phyloP scores from a whole-genome alignment of 1,284 basidiomycete genomes.

The Sanghuangporus baumii region DNA sequence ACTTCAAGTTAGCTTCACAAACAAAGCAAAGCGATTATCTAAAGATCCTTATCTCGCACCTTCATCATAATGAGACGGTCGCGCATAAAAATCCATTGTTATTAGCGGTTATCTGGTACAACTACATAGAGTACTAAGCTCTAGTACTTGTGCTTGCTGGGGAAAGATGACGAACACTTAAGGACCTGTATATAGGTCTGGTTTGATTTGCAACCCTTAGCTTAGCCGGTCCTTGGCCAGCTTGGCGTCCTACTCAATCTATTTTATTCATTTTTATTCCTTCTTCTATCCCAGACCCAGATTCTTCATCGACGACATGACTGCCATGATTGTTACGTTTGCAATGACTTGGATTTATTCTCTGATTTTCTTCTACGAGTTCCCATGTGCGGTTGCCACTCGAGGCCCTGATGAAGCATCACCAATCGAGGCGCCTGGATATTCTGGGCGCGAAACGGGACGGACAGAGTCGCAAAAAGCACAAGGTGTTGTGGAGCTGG shows the following conservation, averaged over 20 bases:
- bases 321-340: slow-evolving; percentile 8
- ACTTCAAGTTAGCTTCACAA: no score
- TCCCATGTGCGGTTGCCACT: background rate
- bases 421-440: background rate
- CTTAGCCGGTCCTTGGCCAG: background rate
- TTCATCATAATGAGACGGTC: no score
- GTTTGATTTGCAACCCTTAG: background rate
- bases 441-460: no score
- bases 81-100: no score
- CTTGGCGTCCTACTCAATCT: background rate
- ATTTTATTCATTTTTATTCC: background rate
- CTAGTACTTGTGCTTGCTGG: no score
- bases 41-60: no score
- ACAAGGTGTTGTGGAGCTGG: background rate
- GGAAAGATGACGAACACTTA: no score
- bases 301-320: background rate
- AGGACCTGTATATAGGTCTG: no score
- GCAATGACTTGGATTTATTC: background rate
- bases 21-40: no score
- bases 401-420: background rate
- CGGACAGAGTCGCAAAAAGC: background rate
- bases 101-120: no score
- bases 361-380: background rate
- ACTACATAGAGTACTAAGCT: no score
- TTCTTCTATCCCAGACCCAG: background rate